Base-by-base conservation (phyloP, 2,329 filamentous ascomycete genomes). In the Didymella segeticola region DNA sequence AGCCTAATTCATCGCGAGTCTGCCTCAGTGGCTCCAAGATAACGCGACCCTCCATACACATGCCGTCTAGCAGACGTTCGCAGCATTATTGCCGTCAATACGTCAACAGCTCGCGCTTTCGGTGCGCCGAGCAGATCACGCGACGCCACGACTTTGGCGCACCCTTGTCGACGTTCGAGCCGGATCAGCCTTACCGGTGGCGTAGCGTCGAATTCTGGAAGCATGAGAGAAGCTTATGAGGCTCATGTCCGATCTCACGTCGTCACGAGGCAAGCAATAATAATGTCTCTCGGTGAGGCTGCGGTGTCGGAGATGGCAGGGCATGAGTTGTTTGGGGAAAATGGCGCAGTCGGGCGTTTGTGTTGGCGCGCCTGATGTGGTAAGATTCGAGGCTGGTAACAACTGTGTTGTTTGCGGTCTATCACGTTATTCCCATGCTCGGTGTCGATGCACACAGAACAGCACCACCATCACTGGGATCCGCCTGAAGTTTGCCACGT, bases 111-210 rank as follows among this genome's bases (percentile, higher is more conserved):
- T 54, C 34, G 39, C 51, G 39, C 34, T 54, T 49, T 54, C 39
- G 46, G 51, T 41, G 39, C n/a, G 11, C 15, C 39, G 34, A 36
- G 23, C 17, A 30, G 33, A 54, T 54, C 51, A 54, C 51, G 51
- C 51, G 48, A 29, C 42, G 51, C 51, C 34, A 46, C 45, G 26
- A 38, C 30, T 29, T 41, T 45, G 22, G 39, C 27, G 23, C 29
- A 42, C 36, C 36, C 31, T 27, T 8, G 43, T 17, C 22, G 19
- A 14, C 27, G 26, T 34, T 26, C 20, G 20, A 31, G 15, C 36
- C 46, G 46, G 45, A 45, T 54, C 45, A 54, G 51, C 51, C 51
- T 54, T 54, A 49, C 46, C 45, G 34, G 51, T 54, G 45, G 51
- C 51, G 51, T 48, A 48, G 51, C 34, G 31, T 25, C 22, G 45